Evolutionary conservation across 352 stramenopile species (phyloP).

Genomic region (Phytophthora colocasiae): DNA sequence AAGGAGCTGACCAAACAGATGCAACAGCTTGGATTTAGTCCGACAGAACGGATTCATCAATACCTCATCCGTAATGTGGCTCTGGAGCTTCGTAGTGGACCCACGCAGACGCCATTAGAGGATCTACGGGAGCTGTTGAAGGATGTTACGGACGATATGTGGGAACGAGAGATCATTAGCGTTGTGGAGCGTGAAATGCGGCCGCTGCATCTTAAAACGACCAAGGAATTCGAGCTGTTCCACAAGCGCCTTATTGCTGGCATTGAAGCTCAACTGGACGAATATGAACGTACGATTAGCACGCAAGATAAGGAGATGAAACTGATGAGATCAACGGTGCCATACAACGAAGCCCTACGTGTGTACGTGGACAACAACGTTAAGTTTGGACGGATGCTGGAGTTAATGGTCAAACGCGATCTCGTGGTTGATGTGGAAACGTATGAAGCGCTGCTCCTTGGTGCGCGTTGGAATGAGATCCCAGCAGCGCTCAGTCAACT

Average conservation of each 20-base stretch:
- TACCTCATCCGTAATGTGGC: constrained; percentile 67
- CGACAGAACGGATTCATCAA: constrained; percentile 48
- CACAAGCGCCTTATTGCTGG: constrained; percentile 49
- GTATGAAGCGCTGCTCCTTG: constrained; percentile 66
- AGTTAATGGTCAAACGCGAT: constrained; percentile 64
- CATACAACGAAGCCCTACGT: constrained; percentile 71
- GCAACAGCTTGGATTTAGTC: constrained; percentile 41
- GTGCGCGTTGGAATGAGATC: constrained; percentile 74
- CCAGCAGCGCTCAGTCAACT: constrained; percentile 67
- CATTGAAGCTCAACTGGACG: constrained; percentile 51
- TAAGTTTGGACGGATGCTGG: constrained; percentile 60
- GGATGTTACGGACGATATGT: constrained; percentile 34
- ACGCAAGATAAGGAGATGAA: constrained; percentile 9
- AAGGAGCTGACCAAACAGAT: constrained; percentile 55
- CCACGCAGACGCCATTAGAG: constrained; percentile 31
- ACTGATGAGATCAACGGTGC: constrained; percentile 33
- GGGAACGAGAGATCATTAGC: constrained; percentile 65
- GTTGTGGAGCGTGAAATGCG: constrained; percentile 61
- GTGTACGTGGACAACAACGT: constrained; percentile 66
- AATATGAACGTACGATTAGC: constrained; percentile 46
- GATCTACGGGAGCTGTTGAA: constrained; percentile 47
- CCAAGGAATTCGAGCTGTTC: constrained; percentile 55
- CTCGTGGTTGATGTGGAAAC: constrained; percentile 61
- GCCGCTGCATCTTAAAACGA: constrained; percentile 69
- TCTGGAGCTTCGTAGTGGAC: constrained; percentile 45